A percentile compares a stretch with the other conserved stretches of the same genome.
These are phyloP conservation scores for Raffaelea ambrosiae DNA, from an alignment of 2,329 filamentous ascomycete species.

Conservation along the genomic window DNA sequence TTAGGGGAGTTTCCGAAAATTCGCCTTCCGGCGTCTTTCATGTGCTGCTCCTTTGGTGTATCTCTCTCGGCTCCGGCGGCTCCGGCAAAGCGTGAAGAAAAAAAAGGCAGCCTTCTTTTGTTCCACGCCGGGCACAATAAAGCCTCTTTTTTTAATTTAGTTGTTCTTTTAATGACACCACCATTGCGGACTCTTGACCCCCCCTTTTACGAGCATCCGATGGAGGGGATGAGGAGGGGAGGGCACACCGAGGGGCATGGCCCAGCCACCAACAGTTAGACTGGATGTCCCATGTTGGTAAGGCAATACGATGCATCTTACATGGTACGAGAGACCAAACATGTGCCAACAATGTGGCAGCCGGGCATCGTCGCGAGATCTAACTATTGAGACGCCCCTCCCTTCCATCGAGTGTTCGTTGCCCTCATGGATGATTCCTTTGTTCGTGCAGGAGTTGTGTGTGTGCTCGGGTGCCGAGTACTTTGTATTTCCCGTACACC, in stretches of 20 bases:
- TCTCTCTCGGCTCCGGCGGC: background rate
- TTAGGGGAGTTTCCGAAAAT: background rate
- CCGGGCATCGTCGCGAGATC: no score
- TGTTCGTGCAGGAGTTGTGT: no score
- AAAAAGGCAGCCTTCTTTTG: background rate
- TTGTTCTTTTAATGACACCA: background rate
- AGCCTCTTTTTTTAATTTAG: background rate
- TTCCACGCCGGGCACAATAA: background rate
- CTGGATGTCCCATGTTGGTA: no score
- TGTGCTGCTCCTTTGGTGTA: background rate
- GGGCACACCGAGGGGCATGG: background rate
- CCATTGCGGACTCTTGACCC: background rate
- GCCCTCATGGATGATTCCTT: no score
- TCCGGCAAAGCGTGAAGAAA: background rate
- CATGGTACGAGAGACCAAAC: no score
- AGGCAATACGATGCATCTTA: no score
- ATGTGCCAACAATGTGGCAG: no score
- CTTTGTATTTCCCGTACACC: no score
- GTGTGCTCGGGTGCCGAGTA: no score
- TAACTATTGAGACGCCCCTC: no score
- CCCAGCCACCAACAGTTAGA: background rate
- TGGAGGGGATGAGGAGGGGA: background rate
- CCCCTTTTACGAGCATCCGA: background rate
- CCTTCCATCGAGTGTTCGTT: no score
- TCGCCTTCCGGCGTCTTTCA: background rate